phyloP scores from a whole-genome alignment of 2,329 filamentous ascomycete genomes.

The Fusarium pseudocircinatum region DNA sequence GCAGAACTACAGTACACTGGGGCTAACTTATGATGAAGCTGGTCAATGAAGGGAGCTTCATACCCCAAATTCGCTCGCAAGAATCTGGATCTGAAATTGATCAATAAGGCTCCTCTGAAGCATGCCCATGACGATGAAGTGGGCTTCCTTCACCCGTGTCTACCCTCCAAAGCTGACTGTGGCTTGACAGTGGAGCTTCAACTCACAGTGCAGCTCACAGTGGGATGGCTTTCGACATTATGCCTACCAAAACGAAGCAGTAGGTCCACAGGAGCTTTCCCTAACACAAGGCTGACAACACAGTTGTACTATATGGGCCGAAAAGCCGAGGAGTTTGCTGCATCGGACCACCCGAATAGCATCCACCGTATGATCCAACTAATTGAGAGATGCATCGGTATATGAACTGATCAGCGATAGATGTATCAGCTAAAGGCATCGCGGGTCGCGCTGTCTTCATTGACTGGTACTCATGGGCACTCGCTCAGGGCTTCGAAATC shows the following conservation, averaged over 20 bases:
- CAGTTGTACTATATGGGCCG: slow-evolving; percentile 42
- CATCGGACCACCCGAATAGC: slow-evolving; percentile 27
- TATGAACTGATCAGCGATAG: background rate
- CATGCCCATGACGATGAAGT: slow-evolving; percentile 42
- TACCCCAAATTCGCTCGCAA: slow-evolving; percentile 37
- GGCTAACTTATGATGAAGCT: background rate
- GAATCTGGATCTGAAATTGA: slow-evolving; percentile 12
- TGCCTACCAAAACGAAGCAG: slow-evolving; percentile 36
- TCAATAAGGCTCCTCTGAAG: slow-evolving; percentile 41
- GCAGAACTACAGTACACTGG: accelerated
- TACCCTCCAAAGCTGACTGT: background rate
- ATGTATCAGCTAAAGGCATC: slow-evolving; percentile 25
- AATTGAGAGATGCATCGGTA: accelerated
- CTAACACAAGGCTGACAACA: background rate
- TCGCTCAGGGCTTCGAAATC: slow-evolving; percentile 1
- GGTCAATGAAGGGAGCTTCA: slow-evolving; percentile 31
- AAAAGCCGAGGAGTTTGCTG: slow-evolving; percentile 30
- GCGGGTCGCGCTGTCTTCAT: slow-evolving; percentile 27
- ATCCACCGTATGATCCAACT: slow-evolving; percentile 25
- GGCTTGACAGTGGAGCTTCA: slow-evolving; percentile 18
- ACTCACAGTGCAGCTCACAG: slow-evolving; percentile 37
- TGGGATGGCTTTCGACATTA: slow-evolving; percentile 41
- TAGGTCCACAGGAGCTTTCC: background rate
- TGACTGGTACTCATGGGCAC: slow-evolving; percentile 35
- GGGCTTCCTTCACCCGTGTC: background rate